These are phyloP conservation scores for Rhizopus stolonifer DNA, from an alignment of 371 early-diverging fungal genomes.

Conservation along the genomic window DNA sequence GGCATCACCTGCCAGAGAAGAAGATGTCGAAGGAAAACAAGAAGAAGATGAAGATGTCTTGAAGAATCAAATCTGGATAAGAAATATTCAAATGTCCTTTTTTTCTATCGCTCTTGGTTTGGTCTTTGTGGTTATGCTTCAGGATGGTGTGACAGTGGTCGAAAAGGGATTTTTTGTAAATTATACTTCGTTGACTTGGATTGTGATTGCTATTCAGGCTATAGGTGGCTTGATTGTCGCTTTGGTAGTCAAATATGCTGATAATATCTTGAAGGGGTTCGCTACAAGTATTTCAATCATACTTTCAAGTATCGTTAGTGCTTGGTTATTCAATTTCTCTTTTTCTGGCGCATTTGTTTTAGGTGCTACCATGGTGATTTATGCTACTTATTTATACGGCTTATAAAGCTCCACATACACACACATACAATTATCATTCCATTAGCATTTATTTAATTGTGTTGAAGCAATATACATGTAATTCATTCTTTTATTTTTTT, in stretches of 20 bases:
- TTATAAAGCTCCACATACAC: too few relatives aligned
- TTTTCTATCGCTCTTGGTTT: conserved; percentile 65
- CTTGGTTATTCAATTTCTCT: conserved; percentile 67
- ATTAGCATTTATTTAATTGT: too few relatives aligned
- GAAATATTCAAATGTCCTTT: conserved; percentile 82
- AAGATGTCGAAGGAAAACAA: conserved; percentile 1
- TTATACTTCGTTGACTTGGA: conserved; percentile 72
- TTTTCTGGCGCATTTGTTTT: conserved; percentile 62
- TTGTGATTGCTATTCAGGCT: conserved; percentile 82
- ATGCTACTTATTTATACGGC: conserved; percentile 71
- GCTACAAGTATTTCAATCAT: conserved; percentile 92
- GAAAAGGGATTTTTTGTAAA: conserved; percentile 83
- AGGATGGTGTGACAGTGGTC: conserved; percentile 59
- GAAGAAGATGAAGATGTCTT: background rate
- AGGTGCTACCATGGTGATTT: conserved; percentile 73
- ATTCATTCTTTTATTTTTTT: too few relatives aligned
- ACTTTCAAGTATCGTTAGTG: conserved; percentile 68
- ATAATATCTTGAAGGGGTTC: conserved; percentile 92
- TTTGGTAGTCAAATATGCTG: conserved; percentile 90
- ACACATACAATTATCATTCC: too few relatives aligned
- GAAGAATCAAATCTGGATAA: conserved; percentile 65
- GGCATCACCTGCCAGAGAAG: conserved; percentile 27
- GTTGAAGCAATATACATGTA: too few relatives aligned
- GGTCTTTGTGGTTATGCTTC: conserved; percentile 57
- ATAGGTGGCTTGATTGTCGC: conserved; percentile 89